These are phyloP conservation scores for Aspergillus versicolor DNA, from an alignment of 2,329 filamentous ascomycete species.

Conservation along the genomic window DNA sequence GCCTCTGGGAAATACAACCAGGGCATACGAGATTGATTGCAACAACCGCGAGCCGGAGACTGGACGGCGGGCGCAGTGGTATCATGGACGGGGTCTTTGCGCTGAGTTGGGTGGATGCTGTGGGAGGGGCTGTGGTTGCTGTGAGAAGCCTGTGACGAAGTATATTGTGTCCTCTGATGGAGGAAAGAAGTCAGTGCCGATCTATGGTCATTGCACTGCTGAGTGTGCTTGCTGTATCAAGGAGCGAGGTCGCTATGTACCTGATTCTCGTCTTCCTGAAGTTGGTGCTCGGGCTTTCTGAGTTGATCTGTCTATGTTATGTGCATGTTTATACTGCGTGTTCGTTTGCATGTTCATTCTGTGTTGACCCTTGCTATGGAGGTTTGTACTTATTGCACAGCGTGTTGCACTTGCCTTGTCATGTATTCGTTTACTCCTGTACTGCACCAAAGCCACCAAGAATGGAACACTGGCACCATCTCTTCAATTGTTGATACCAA, in stretches of 20 bases:
- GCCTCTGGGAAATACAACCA: background rate
- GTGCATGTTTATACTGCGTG: no score
- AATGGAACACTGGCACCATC: background rate
- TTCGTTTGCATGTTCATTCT: no score
- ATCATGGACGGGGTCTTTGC: background rate
- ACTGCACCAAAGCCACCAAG: background rate
- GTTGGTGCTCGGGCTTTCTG: background rate
- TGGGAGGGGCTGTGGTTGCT: background rate
- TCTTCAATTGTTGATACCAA: no score
- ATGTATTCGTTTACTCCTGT: background rate
- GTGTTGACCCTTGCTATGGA: background rate
- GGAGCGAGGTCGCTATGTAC: background rate
- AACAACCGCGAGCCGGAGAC: background rate
- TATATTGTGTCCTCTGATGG: background rate
- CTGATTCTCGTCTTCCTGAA: background rate
- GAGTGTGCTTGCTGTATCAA: conserved; percentile 1
- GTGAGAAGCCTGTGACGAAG: background rate
- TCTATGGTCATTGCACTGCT: background rate
- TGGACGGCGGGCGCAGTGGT: background rate
- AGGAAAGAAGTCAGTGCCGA: background rate
- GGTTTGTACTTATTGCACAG: background rate
- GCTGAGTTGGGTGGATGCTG: conserved; percentile 1
- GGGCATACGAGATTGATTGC: background rate
- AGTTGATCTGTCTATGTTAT: background rate
- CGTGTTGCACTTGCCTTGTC: background rate